Evolutionary conservation across 164 flowering plant species (phyloP), one percentile per base, ranked within the genome.

Genomic region (Macadamia integrifolia): DNA sequence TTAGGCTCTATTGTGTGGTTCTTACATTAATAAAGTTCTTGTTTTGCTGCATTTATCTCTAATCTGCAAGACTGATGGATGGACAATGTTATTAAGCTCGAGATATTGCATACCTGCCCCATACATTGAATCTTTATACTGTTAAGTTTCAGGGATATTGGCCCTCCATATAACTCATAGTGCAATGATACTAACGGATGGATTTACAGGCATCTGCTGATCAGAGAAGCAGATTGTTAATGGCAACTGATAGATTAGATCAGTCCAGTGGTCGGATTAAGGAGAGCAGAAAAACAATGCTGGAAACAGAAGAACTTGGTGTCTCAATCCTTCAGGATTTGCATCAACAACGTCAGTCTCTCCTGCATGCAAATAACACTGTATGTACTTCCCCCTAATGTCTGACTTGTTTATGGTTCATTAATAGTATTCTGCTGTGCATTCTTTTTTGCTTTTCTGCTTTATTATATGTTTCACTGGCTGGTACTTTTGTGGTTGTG

Each of bases 291-390:
- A 85, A 77, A 82, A 84, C 84, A 67, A 87, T 87, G 92, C 78
- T 85, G 67, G 89, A 87, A 72, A 87, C 92, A 1, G 92, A 87
- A 73, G 92, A 87, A 15, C 88, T 87, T 66, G 92, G 92, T 46
- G 92, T 87, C 61, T 85, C 92, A 60, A 79, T 87, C 68, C 89
- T 87, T 71, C 88, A 84, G 63, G 89, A 87, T 70, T 70, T 87
- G 72, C 85, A 83, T 69, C 78, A 78, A 60, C 92, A 87, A 78
- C 65, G 92, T 46, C 88, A 87, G 71, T 66, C 89, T 66, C 89
- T 87, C 59, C 62, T 83, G 57, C 86, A 80, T 74, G 80, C 86
- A 7, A 50, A 87, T 71, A 70, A 76, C 79, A 82, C 85, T 73
- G 88, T 87, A 83, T 44, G 30, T 53, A 11, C 18, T 53, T 53